Evolutionary conservation across 2,329 filamentous ascomycete species (phyloP), one percentile per base, ranked within the genome.

Genomic region (Talaromyces piceae): DNA sequence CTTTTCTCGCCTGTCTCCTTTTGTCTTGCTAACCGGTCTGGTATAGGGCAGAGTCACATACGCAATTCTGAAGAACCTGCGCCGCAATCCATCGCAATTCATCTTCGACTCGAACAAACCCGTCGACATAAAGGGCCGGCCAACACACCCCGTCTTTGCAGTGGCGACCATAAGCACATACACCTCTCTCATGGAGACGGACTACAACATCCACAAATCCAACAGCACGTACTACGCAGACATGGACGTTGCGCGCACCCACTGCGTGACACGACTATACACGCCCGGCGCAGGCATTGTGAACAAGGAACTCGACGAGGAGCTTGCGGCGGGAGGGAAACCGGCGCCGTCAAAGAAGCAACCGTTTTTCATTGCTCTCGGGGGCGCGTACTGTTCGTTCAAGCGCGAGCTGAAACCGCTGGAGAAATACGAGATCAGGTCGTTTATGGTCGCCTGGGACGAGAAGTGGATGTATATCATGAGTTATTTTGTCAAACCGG

Each of bases 181-280:
- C 62, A 80, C 85, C 12, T 80, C 87, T 1, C 71, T 87, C 49
- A 77, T 87, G 59, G 89, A 95, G 70, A 88, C 84, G 61, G 91
- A 95, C 72, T 89, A 90, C 73, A 91, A 93, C 72, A 64, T 89
- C 41, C 87, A 91, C 77, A 90, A 91, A 67, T 84, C 83, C 55
- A 88, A 90, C 73, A 82, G 80, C 59, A 95, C 90, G 26, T 95
- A 94, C 74, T 95, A 95, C 65, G 76, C 83, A 58, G 89, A 95
- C 68, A 82, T 94, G 58, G 90, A 95, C 69, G 80, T 91, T 54
- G 82, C 86, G 33, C 86, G 93, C 51, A 87, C 87, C 0, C 87
- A 94, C 57, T 80, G 93, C 7, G 82, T 94, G 49, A 85, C 83
- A 45, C 81, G 83, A 57, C 72, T 91, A 2, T 73, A 85, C 49